Conservation (phyloP, 768 basidiomycete species). For the Gloeopeniophorella convolvens region DNA sequence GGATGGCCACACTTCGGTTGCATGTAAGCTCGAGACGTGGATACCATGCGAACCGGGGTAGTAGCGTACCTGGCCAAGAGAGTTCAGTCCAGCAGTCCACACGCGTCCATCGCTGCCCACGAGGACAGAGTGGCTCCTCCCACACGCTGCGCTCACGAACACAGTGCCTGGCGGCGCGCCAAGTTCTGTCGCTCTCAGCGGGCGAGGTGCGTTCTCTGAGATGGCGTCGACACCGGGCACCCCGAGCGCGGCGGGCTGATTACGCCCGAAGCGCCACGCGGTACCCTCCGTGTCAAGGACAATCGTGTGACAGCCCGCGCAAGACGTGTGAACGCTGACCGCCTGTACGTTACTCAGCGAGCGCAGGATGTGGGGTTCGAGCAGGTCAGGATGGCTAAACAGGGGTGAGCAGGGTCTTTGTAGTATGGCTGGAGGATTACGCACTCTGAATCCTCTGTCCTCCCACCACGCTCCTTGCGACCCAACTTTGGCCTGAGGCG, state of each 20-base stretch:
- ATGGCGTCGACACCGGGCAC: conserved; percentile 41
- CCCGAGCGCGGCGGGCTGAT: conserved; percentile 65
- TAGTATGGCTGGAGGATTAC: not conserved
- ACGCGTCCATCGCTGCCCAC: conserved; percentile 76
- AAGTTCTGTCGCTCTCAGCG: conserved; percentile 50
- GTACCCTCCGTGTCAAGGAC: conserved; percentile 66
- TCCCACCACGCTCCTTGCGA: conserved; percentile 20
- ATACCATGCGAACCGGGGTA: too few species aligned
- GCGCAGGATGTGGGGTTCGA: conserved; percentile 84
- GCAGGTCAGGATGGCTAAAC: conserved; percentile 66
- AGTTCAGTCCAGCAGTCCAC: conserved; percentile 83
- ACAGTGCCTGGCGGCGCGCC: conserved; percentile 46
- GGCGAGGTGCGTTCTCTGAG: conserved; percentile 69
- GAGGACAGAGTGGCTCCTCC: conserved; percentile 74
- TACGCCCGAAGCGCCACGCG: conserved; percentile 90
- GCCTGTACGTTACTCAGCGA: conserved; percentile 77
- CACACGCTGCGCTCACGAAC: conserved; percentile 81
- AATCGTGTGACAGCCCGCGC: conserved; percentile 70
- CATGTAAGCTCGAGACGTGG: too few species aligned
- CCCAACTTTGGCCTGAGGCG: conserved; percentile 12
- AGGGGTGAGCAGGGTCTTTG: conserved; percentile 4
- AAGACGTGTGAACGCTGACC: conserved; percentile 67
- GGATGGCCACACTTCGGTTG: conserved; percentile 16
- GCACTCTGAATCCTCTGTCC: conserved; percentile 17
- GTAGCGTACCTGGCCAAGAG: conserved; percentile 69